phyloP scores from a whole-genome alignment of 768 basidiomycete genomes.

The Pleurotus pulmonarius region DNA sequence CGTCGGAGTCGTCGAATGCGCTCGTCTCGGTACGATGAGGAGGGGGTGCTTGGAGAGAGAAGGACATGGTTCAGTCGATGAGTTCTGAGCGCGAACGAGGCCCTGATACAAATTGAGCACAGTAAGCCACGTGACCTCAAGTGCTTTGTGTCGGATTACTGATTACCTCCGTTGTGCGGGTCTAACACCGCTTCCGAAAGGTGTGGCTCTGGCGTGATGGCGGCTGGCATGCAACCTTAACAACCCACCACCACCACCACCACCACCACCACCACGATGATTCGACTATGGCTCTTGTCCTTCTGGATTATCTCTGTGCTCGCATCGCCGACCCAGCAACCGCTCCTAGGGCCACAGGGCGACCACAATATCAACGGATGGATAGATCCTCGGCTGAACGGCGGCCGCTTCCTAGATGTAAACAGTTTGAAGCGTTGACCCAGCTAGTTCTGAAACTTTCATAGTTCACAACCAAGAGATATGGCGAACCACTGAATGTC shows the following conservation, averaged over 20 bases:
- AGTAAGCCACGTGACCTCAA: no score
- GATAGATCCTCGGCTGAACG: constrained; percentile 68
- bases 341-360: constrained; percentile 5
- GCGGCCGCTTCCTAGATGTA: constrained; percentile 77
- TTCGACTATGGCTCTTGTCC: neutral
- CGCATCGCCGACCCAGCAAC: constrained; percentile 13
- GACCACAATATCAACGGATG: constrained; percentile 25
- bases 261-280: neutral
- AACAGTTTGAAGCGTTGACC: constrained; percentile 17
- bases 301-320: constrained; percentile 6
- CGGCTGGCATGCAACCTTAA: constrained; percentile 5
- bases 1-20: constrained; percentile 45
- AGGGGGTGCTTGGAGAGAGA: constrained; percentile 23
- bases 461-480: constrained; percentile 60
- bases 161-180: neutral
- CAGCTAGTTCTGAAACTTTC: constrained; percentile 3
- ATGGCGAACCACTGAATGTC: constrained; percentile 82
- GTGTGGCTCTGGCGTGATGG: constrained; percentile 2
- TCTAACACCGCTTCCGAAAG: constrained; percentile 4
- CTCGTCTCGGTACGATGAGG: constrained; percentile 16
- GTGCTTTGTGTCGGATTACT: neutral
- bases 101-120: neutral
- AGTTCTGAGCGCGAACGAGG: constrained; percentile 18
- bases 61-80: constrained; percentile 26
- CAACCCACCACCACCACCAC: neutral